phyloP scores from a whole-genome alignment of 2,329 filamentous ascomycete genomes.

The Cladosporium halotolerans region DNA sequence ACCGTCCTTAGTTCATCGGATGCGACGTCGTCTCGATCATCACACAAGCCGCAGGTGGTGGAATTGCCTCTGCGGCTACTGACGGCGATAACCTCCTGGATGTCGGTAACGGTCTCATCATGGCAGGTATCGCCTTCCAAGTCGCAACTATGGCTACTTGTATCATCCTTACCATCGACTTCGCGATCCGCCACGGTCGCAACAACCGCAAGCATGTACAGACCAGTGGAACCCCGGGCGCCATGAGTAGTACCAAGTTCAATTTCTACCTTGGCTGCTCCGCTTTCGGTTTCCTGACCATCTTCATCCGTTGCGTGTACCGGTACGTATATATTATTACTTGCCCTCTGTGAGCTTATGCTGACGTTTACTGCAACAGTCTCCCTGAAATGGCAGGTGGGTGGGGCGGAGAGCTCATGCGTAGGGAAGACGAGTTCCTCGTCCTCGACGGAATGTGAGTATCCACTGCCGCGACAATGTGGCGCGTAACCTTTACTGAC shows the following conservation, averaged over 20 bases:
- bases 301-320: conserved; percentile 61
- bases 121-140: conserved; percentile 41
- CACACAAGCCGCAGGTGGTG: conserved; percentile 40
- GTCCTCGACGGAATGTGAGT: conserved; percentile 36
- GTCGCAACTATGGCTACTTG: conserved; percentile 40
- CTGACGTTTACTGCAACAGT: conserved; percentile 23
- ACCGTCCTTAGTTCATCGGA: conserved; percentile 37
- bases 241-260: conserved; percentile 37
- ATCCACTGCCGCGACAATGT: not conserved
- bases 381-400: conserved; percentile 47
- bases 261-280: conserved; percentile 50
- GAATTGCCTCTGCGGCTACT: conserved; percentile 33
- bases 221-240: not conserved
- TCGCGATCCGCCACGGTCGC: conserved; percentile 22
- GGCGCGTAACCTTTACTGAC: not conserved
- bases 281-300: conserved; percentile 52
- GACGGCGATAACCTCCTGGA: conserved; percentile 28
- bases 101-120: conserved; percentile 40
- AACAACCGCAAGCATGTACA: not conserved
- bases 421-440: conserved; percentile 42
- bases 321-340: conserved; percentile 30
- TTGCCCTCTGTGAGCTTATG: conserved; percentile 1
- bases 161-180: conserved; percentile 37
- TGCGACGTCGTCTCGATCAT: conserved; percentile 43
- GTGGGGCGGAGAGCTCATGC: conserved; percentile 44